Evolutionary conservation across 768 basidiomycete species (phyloP).

Genomic region (Lentinus tigrinus): DNA sequence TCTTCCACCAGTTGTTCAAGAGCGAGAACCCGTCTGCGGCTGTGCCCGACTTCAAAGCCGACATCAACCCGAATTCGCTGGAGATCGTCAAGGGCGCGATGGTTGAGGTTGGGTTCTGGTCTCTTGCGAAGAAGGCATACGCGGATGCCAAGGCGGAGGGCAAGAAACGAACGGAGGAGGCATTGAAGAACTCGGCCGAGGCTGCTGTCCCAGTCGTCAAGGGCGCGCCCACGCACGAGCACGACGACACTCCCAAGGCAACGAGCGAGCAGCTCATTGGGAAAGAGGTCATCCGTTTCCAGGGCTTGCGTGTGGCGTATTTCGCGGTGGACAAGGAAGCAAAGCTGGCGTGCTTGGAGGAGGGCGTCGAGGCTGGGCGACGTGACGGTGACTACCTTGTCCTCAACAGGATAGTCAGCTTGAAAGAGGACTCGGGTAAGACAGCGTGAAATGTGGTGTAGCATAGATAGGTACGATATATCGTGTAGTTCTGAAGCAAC

Average conservation of each 20-base stretch:
- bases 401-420: constrained; percentile 86
- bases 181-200: constrained; percentile 44
- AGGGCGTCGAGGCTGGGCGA: constrained; percentile 38
- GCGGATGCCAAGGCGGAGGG: constrained; percentile 66
- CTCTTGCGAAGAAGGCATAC: constrained; percentile 68
- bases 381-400: constrained; percentile 78
- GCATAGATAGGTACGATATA: not conserved
- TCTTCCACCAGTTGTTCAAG: constrained; percentile 94
- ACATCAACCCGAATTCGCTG: constrained; percentile 81
- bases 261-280: constrained; percentile 81
- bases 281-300: constrained; percentile 93
- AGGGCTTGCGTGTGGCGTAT: constrained; percentile 93
- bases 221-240: constrained; percentile 29
- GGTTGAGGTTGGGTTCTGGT: constrained; percentile 88
- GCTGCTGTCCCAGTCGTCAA: constrained; percentile 26
- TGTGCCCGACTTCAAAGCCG: constrained; percentile 73
- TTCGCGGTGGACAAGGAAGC: constrained; percentile 92
- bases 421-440: constrained; percentile 95
- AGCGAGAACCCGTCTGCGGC: constrained; percentile 79
- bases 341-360: constrained; percentile 57
- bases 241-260: constrained; percentile 65
- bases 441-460: not conserved
- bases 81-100: constrained; percentile 80
- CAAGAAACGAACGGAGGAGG: constrained; percentile 58
- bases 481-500: not conserved